phyloP scores from a whole-genome alignment of 768 basidiomycete species.

The Tricholoma hemisulphureum region DNA sequence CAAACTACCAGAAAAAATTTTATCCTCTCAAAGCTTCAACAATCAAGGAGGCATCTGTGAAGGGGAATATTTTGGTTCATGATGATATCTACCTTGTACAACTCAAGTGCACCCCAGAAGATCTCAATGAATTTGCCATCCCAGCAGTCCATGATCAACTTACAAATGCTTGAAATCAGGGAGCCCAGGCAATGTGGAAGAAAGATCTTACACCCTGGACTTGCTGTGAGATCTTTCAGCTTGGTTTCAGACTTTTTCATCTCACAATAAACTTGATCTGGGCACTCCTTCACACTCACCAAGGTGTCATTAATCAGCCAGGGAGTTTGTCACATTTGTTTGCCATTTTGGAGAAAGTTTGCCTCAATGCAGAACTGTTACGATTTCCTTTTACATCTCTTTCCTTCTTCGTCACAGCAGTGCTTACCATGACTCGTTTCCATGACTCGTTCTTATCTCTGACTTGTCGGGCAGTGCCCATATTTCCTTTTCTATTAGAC shows the following conservation, averaged over 20 bases:
- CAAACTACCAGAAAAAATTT: conserved; percentile 22
- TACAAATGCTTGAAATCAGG: conserved; percentile 24
- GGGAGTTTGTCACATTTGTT: conserved; percentile 32
- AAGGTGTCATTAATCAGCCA: conserved; percentile 20
- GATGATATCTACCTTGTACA: conserved; percentile 25
- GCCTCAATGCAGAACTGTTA: conserved; percentile 28
- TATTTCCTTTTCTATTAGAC: too few species aligned
- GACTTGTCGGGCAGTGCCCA: too few species aligned
- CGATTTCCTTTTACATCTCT: too few species aligned
- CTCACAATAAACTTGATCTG: conserved; percentile 35
- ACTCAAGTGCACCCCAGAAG: conserved; percentile 12
- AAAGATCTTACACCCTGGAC: conserved; percentile 23
- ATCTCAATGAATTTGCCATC: conserved; percentile 17
- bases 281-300: conserved; percentile 27
- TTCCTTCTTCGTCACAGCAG: conserved; percentile 34
- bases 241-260: conserved; percentile 33
- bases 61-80: conserved; percentile 27
- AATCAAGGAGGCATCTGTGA: conserved; percentile 31
- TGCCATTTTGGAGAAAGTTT: conserved; percentile 28
- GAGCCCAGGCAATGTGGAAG: conserved; percentile 11
- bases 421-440: conserved; percentile 4
- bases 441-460: too few species aligned
- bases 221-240: conserved; percentile 20
- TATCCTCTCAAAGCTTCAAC: conserved; percentile 22
- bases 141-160: conserved; percentile 29